phyloP scores from a whole-genome alignment of 148 eudicot genomes.

The Vaccinium corymbosum region DNA sequence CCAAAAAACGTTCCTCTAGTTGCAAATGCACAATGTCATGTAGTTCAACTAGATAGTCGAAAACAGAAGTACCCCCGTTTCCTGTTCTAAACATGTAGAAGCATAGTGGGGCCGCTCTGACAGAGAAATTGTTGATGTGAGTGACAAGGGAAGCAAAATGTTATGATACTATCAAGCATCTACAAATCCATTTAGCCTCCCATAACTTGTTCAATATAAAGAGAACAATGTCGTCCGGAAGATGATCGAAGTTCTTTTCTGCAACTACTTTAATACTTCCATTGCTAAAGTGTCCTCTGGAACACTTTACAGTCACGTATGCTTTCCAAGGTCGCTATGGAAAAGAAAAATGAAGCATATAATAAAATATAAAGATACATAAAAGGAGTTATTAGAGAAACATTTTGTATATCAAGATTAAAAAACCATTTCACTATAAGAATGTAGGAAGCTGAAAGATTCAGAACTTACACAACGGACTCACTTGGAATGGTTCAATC shows the following conservation, averaged over 20 bases:
- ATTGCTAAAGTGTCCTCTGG: not conserved
- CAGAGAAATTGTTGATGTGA: not conserved
- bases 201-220: not conserved
- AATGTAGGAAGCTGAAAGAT: not conserved
- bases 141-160: not conserved
- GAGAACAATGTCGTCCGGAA: not conserved
- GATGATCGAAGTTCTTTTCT: not conserved
- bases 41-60: not conserved
- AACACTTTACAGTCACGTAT: not conserved
- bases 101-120: not conserved
- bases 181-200: not conserved
- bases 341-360: not conserved
- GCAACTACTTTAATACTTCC: not conserved
- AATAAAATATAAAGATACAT: not conserved
- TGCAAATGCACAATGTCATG: not conserved
- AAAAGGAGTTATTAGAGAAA: not conserved
- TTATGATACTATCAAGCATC: not conserved
- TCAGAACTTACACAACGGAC: not conserved
- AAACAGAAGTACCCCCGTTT: not conserved
- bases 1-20: not conserved
- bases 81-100: not conserved
- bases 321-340: not conserved
- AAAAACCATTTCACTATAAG: not conserved
- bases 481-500: not conserved
- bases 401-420: not conserved